Evolutionary conservation across 306 rosid species (phyloP).

Genomic region (Quercus ilex): DNA sequence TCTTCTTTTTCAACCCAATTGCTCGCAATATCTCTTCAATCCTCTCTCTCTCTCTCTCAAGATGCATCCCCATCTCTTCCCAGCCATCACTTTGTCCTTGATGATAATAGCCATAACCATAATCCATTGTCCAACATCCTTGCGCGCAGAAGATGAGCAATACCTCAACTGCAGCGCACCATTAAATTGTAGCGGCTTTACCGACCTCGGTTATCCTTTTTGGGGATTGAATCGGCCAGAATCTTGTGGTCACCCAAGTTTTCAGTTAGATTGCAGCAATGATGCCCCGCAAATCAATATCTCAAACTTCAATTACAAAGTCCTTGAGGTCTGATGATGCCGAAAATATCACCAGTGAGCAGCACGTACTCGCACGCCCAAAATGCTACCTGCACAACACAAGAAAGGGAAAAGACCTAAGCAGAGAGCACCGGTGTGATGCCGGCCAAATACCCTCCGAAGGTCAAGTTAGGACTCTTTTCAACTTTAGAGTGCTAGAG

Average conservation of each 20-base stretch:
- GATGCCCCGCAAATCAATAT: conserved; percentile 27
- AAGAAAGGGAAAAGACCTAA: too few relatives aligned
- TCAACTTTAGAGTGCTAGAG: too few relatives aligned
- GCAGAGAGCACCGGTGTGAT: too few relatives aligned
- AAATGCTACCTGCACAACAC: too few relatives aligned
- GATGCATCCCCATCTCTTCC: conserved; percentile 27
- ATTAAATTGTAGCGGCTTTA: conserved; percentile 19
- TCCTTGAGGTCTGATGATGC: conserved; percentile 43
- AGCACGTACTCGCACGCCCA: conserved; percentile 24
- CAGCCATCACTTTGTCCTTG: conserved; percentile 14
- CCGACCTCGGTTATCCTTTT: conserved; percentile 41
- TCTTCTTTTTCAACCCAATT: neutral
- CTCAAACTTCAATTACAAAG: conserved; percentile 7
- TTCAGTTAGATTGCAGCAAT: conserved; percentile 34
- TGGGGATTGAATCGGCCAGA: conserved; percentile 40
- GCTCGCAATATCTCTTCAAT: neutral
- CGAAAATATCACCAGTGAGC: too few relatives aligned
- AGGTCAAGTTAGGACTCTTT: too few relatives aligned
- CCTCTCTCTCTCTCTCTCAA: neutral
- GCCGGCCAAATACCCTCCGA: too few relatives aligned
- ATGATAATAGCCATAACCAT: conserved; percentile 26
- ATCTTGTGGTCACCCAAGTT: conserved; percentile 50
- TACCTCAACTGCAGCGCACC: conserved; percentile 30
- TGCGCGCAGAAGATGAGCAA: conserved; percentile 13
- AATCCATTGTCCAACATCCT: conserved; percentile 19